Conservation (phyloP, 2,329 filamentous ascomycete species). For the Fusarium sp. region DNA sequence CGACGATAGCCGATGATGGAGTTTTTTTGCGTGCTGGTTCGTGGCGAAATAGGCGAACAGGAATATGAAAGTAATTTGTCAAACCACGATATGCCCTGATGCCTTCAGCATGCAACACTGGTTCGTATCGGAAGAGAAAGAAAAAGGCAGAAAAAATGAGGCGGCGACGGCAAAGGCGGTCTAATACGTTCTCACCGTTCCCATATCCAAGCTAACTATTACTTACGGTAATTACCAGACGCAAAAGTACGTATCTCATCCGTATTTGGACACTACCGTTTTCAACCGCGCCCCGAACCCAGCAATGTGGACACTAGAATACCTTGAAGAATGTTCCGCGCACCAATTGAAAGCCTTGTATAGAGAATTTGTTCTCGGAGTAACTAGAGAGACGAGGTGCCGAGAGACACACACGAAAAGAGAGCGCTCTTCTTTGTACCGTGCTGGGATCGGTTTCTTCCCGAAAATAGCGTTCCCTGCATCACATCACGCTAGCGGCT, state of each 20-base stretch:
- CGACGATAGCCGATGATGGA: not conserved
- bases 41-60: not conserved
- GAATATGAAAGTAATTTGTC: not conserved
- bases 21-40: too few relatives aligned
- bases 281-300: not conserved
- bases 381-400: not conserved
- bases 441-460: constrained; percentile 10
- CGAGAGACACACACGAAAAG: not conserved
- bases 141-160: not conserved
- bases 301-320: not conserved
- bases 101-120: not conserved
- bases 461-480: constrained; percentile 12
- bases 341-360: not conserved
- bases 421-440: not conserved
- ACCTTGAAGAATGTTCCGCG: not conserved
- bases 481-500: constrained; percentile 11
- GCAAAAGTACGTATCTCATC: not conserved
- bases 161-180: constrained; percentile 1
- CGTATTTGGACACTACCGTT: constrained; percentile 1
- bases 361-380: constrained; percentile 1
- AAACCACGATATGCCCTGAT: not conserved
- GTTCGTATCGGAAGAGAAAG: not conserved
- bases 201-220: not conserved
- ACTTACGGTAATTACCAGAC: not conserved
- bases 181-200: not conserved